Evolutionary conservation across 2,329 filamentous ascomycete genomes (phyloP).

Genomic region (Fusarium sp.): DNA sequence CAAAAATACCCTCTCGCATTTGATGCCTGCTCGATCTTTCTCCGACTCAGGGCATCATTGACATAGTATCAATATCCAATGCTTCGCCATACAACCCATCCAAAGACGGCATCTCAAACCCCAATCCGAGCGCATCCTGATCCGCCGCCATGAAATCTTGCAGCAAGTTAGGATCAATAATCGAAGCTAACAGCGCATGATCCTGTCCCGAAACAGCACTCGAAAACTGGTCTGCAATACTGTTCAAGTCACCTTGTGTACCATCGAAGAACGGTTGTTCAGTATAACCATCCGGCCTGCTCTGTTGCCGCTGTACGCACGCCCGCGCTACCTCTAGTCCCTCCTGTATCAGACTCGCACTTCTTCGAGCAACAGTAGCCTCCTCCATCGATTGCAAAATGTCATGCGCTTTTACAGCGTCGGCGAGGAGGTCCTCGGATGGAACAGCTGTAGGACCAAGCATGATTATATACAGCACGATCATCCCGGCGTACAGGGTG

Average conservation of each 20-base stretch:
- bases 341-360: neutral
- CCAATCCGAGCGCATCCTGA: neutral
- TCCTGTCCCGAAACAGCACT: neutral
- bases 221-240: neutral
- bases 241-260: neutral
- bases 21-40: too few relatives aligned
- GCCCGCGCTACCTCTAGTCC: neutral
- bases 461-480: conserved; percentile 12
- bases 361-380: neutral
- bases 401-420: neutral
- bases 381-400: conserved; percentile 3
- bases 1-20: rapidly evolving
- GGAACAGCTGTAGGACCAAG: neutral
- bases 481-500: conserved; percentile 3
- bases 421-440: neutral
- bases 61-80: neutral
- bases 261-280: neutral
- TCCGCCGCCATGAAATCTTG: conserved; percentile 4
- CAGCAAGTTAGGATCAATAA: neutral
- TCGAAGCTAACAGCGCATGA: neutral
- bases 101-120: neutral
- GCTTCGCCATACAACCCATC: neutral
- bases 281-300: neutral
- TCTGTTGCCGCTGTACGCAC: neutral
- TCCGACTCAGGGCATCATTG: neutral